A percentile compares a stretch with the other conserved stretches of the same genome.
phyloP scores from a whole-genome alignment of 2,329 filamentous ascomycete species.

The Nemania sp. region DNA sequence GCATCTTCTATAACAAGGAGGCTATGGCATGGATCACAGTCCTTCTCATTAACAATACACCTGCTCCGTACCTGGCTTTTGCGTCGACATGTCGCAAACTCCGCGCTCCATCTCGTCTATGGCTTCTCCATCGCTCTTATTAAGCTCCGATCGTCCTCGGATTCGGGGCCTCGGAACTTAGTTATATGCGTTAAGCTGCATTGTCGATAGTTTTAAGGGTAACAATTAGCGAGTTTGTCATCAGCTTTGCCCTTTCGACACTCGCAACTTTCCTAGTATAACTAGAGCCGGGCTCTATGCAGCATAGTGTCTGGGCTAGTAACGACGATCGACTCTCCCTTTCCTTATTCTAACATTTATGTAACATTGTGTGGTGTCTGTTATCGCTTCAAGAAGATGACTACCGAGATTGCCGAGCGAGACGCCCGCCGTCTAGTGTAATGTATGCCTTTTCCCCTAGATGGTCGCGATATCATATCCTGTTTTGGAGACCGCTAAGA shows the following conservation, averaged over 20 bases:
- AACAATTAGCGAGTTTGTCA: too few species aligned
- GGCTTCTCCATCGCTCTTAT: neutral
- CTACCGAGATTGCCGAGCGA: conserved; percentile 5
- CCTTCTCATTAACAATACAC: neutral
- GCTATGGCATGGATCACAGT: neutral
- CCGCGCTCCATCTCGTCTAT: neutral
- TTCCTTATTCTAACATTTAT: too few species aligned
- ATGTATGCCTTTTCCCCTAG: neutral
- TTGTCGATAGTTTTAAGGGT: neutral
- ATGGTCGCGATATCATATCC: too few species aligned
- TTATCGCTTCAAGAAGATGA: too few species aligned
- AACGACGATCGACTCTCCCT: neutral
- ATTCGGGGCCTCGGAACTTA: neutral
- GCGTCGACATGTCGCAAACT: too few species aligned
- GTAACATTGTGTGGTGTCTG: too few species aligned
- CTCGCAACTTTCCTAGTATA: neutral
- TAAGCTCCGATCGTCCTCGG: neutral
- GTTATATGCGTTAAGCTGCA: too few species aligned
- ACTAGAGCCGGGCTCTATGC: neutral
- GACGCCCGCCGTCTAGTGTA: neutral
- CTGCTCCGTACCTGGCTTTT: neutral
- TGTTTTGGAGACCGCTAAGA: too few species aligned
- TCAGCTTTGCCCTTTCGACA: neutral
- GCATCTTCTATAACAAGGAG: too few species aligned
- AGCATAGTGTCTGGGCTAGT: neutral